A percentile compares a stretch with the other conserved stretches of the same genome.
phyloP scores from a whole-genome alignment of 768 basidiomycete species.

The Rhodotorula diobovata region DNA sequence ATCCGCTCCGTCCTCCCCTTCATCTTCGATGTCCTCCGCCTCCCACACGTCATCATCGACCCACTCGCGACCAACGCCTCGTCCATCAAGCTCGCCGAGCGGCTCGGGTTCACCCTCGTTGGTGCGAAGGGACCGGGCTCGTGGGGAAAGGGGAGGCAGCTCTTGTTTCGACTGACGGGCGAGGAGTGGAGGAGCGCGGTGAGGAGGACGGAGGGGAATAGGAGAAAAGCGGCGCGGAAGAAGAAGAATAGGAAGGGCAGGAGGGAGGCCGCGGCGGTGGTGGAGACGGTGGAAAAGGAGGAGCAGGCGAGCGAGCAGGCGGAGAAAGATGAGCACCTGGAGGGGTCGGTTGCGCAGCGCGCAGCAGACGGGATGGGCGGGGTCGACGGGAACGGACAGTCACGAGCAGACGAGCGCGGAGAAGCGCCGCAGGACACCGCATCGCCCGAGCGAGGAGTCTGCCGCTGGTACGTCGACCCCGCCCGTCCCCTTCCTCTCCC shows the following conservation, averaged over 20 bases:
- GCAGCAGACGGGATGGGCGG: too few relatives aligned
- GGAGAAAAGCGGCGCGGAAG: constrained; percentile 1
- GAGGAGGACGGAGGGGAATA: not conserved
- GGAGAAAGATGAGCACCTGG: not conserved
- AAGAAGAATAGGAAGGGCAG: not conserved
- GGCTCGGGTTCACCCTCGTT: not conserved
- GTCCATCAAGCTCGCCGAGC: constrained; percentile 1
- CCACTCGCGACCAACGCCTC: not conserved
- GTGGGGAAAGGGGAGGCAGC: not conserved
- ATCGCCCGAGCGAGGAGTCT: not conserved
- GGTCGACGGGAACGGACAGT: too few relatives aligned
- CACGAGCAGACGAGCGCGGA: too few relatives aligned
- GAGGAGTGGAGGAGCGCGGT: constrained; percentile 4
- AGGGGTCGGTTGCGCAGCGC: too few relatives aligned
- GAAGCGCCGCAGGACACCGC: too few relatives aligned
- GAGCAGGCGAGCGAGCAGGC: not conserved
- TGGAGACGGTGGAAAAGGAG: not conserved
- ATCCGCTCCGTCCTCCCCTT: constrained; percentile 3
- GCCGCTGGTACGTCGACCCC: constrained; percentile 9
- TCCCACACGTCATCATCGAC: constrained; percentile 4
- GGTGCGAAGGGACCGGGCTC: not conserved
- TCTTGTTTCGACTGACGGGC: not conserved
- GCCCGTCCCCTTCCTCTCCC: too few relatives aligned
- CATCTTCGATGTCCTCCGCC: not conserved
- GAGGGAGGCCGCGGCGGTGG: not conserved